Evolutionary conservation across 495 filamentous ascomycete species (phyloP).

Genomic region (Xylaria longipes): DNA sequence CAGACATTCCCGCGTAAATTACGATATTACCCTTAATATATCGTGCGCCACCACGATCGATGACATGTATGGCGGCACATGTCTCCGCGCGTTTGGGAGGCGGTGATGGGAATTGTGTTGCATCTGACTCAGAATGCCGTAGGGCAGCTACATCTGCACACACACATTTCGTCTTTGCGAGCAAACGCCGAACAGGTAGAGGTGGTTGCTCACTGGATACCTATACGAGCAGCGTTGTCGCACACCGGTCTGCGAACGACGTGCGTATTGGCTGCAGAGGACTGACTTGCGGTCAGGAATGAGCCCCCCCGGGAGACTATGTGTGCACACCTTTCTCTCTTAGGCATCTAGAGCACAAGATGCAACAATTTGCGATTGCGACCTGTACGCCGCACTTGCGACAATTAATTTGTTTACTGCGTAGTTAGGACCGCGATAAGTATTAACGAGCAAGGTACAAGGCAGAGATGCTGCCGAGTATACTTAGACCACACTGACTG

Average conservation of each 20-base stretch:
- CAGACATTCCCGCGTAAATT: conserved; percentile 3
- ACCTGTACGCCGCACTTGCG: conserved; percentile 16
- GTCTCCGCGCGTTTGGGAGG: conserved; percentile 25
- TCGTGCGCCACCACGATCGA: conserved; percentile 18
- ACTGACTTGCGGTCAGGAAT: conserved; percentile 41
- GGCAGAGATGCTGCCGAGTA: not conserved
- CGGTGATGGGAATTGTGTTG: conserved; percentile 35
- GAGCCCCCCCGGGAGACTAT: conserved; percentile 6
- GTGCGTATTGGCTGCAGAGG: conserved; percentile 39
- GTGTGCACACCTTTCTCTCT: conserved; percentile 15
- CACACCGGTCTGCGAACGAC: conserved; percentile 37
- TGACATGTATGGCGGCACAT: conserved; percentile 16
- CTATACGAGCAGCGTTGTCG: conserved; percentile 35
- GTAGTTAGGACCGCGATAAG: not conserved
- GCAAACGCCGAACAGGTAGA: conserved; percentile 36
- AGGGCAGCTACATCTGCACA: conserved; percentile 23
- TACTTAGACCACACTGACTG: not conserved
- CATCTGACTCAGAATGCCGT: conserved; percentile 42
- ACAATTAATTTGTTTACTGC: conserved; percentile 17
- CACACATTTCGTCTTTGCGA: conserved; percentile 16
- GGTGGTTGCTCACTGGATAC: conserved; percentile 25
- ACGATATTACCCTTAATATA: conserved; percentile 15
- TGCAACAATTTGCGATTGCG: conserved; percentile 28
- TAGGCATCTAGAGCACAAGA: conserved; percentile 4
- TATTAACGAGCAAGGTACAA: not conserved